A percentile compares a stretch with the other conserved stretches of the same genome.
Evolutionary conservation across 1,284 basidiomycete species (phyloP).

Genomic region (Ganoderma boninense): DNA sequence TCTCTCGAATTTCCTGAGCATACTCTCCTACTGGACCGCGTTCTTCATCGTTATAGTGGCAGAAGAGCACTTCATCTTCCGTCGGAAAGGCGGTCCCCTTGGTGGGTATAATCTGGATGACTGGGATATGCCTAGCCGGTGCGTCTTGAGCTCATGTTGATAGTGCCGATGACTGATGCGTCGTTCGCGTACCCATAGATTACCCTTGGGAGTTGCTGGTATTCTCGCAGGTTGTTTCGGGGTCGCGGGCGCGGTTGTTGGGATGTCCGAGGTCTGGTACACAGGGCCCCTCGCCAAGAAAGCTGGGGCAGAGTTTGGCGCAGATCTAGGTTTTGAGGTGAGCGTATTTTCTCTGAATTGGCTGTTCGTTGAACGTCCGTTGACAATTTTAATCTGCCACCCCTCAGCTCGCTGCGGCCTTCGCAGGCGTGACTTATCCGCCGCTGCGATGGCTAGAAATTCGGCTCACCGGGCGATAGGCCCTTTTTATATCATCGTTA

Average conservation of each 20-base stretch:
- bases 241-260: constrained; percentile 55
- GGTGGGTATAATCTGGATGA: constrained; percentile 64
- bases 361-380: neutral
- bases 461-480: constrained; percentile 48
- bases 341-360: constrained; percentile 18
- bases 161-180: constrained; percentile 9
- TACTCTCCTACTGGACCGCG: constrained; percentile 73
- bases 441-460: constrained; percentile 57
- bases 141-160: constrained; percentile 19
- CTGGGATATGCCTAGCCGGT: constrained; percentile 58
- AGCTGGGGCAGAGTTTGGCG: constrained; percentile 53
- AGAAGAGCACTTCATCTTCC: constrained; percentile 68
- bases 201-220: constrained; percentile 67
- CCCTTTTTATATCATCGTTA: neutral
- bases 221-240: constrained; percentile 56
- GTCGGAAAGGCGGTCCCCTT: constrained; percentile 49
- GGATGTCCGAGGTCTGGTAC: constrained; percentile 63
- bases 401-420: constrained; percentile 51
- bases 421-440: constrained; percentile 51
- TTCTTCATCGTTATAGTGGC: constrained; percentile 67
- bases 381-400: neutral
- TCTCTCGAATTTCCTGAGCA: constrained; percentile 59
- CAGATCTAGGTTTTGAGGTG: constrained; percentile 68
- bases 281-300: constrained; percentile 57
- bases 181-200: constrained; percentile 42